Conservation (phyloP, 2,329 filamentous ascomycete species). For the Myrmaecium sp. region DNA sequence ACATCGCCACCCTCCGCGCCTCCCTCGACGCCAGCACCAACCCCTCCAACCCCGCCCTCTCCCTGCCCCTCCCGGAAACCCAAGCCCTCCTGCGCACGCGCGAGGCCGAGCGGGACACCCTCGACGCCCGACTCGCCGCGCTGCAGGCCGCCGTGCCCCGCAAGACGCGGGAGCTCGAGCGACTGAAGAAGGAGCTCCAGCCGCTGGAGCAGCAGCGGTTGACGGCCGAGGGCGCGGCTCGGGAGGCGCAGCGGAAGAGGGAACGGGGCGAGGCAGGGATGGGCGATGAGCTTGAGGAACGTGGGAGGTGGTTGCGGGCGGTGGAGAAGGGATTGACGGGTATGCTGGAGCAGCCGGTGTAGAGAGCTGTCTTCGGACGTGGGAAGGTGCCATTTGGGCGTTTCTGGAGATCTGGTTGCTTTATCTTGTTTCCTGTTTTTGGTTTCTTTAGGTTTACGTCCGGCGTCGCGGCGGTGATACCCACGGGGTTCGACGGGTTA, state of each 20-base stretch:
- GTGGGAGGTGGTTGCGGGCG: constrained; percentile 57
- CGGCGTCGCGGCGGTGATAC: no score
- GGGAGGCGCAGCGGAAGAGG: constrained; percentile 51
- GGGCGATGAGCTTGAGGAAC: constrained; percentile 58
- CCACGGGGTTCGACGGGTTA: no score
- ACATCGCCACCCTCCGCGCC: constrained; percentile 29
- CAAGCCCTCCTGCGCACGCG: constrained; percentile 20
- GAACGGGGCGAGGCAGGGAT: constrained; percentile 47
- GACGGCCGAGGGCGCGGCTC: constrained; percentile 48
- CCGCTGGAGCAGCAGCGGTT: constrained; percentile 51
- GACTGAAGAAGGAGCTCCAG: constrained; percentile 48
- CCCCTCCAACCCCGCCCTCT: constrained; percentile 23
- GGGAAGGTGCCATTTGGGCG: neutral
- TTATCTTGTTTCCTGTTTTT: no score
- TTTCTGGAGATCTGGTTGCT: neutral
- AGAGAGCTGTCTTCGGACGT: constrained; percentile 20
- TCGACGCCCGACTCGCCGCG: constrained; percentile 27
- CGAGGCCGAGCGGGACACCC: constrained; percentile 22
- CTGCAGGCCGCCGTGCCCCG: constrained; percentile 45
- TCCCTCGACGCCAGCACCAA: constrained; percentile 17
- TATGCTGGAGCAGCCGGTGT: constrained; percentile 49
- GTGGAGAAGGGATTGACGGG: constrained; percentile 46
- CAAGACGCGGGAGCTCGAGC: constrained; percentile 50
- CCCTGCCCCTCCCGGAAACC: constrained; percentile 28
- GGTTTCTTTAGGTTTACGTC: no score